phyloP scores from a whole-genome alignment of 176 grass and related monocot species.

The Thinopyrum elongatum region DNA sequence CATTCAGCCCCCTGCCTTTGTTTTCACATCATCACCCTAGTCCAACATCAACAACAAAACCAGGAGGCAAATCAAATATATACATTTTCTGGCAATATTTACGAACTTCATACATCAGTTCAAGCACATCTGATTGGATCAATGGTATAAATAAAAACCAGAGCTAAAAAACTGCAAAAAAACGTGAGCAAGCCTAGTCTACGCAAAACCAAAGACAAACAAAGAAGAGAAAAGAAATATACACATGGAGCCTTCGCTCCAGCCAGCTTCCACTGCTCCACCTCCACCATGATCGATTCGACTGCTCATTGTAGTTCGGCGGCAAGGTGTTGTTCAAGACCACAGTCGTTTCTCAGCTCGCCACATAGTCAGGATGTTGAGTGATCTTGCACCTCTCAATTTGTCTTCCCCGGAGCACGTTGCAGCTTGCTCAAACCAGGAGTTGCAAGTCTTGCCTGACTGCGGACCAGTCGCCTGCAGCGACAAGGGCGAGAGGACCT shows the following conservation, averaged over 20 bases:
- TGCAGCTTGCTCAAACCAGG: background rate
- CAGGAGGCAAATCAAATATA: too few relatives aligned
- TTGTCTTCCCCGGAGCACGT: background rate
- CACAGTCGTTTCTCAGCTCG: background rate
- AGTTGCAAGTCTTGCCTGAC: background rate
- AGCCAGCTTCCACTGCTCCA: background rate
- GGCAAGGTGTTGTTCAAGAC: background rate
- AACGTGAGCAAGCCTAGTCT: background rate
- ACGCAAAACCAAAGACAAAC: background rate
- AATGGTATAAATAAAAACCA: background rate
- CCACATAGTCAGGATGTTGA: background rate
- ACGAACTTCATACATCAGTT: background rate
- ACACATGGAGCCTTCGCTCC: background rate
- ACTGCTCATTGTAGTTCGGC: background rate
- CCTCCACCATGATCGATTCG: background rate
- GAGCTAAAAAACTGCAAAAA: background rate
- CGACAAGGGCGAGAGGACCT: background rate
- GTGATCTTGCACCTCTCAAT: background rate
- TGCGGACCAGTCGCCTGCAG: background rate
- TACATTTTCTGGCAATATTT: background rate
- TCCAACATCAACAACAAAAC: background rate
- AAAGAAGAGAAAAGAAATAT: background rate
- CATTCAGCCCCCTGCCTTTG: background rate
- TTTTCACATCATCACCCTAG: background rate
- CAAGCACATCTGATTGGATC: background rate